Conservation (phyloP, 2,329 filamentous ascomycete species). For the Exserohilum turcica region DNA sequence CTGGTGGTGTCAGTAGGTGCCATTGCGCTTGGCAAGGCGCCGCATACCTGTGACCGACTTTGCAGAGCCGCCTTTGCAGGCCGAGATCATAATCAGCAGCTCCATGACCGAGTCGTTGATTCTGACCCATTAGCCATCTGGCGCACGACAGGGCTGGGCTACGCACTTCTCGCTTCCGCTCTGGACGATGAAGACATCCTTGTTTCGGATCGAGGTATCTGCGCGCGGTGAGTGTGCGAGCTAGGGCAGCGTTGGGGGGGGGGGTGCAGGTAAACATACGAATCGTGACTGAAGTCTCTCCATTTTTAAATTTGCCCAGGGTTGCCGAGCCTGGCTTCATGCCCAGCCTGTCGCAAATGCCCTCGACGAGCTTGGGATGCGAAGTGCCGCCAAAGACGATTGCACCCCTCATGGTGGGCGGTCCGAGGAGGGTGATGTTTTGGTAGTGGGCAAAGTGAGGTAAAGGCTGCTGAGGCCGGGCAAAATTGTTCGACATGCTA, state of each 20-base stretch:
- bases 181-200: slow-evolving; percentile 98
- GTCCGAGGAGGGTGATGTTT: slow-evolving; percentile 39
- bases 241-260: background rate
- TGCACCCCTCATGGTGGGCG: slow-evolving; percentile 64
- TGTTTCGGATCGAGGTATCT: slow-evolving; percentile 80
- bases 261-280: slow-evolving; percentile 47
- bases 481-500: slow-evolving; percentile 34
- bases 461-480: slow-evolving; percentile 22
- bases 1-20: slow-evolving; percentile 52
- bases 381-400: slow-evolving; percentile 71
- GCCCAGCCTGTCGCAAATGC: slow-evolving; percentile 69
- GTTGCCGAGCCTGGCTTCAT: slow-evolving; percentile 64
- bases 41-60: slow-evolving; percentile 90
- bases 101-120: slow-evolving; percentile 99
- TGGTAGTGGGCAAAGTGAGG: slow-evolving; percentile 34
- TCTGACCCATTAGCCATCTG: slow-evolving; percentile 45
- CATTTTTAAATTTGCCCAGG: slow-evolving; percentile 70
- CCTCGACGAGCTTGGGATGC: slow-evolving; percentile 67
- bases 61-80: slow-evolving; percentile 95
- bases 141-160: slow-evolving; percentile 5
- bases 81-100: slow-evolving; percentile 97
- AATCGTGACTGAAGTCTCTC: slow-evolving; percentile 72
- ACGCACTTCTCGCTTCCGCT: slow-evolving; percentile 80
- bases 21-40: slow-evolving; percentile 7
- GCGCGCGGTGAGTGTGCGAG: slow-evolving; percentile 23